These are phyloP conservation scores for Penicillium sp. DNA, from an alignment of 2,329 filamentous ascomycete genomes.

Conservation along the genomic window DNA sequence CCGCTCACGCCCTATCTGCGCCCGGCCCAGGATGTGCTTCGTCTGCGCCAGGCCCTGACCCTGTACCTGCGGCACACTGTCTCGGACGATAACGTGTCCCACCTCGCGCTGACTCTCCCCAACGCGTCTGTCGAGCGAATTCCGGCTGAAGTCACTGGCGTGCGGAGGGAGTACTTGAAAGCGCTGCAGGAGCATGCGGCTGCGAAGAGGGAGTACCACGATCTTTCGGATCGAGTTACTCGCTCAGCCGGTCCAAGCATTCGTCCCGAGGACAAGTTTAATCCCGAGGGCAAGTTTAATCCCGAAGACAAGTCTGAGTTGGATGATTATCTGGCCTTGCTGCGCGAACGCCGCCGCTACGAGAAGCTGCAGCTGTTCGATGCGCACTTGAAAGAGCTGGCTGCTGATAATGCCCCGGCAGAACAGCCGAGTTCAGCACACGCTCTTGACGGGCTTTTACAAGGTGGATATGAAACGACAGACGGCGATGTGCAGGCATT, in stretches of 20 bases:
- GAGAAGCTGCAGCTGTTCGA: conserved; percentile 46
- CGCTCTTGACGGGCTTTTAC: conserved; percentile 16
- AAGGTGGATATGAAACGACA: conserved; percentile 5
- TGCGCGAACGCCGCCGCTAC: conserved; percentile 44
- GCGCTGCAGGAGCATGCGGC: conserved; percentile 41
- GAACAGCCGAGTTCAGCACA: conserved; percentile 8
- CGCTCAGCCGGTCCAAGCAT: no score
- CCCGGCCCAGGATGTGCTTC: conserved; percentile 34
- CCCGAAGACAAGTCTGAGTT: no score
- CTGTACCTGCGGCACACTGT: conserved; percentile 33
- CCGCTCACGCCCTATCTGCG: conserved; percentile 38
- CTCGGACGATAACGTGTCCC: conserved; percentile 29
- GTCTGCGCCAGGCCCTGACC: conserved; percentile 38
- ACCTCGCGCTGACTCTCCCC: conserved; percentile 34
- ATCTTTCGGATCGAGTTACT: conserved; percentile 29
- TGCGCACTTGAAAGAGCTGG: conserved; percentile 41
- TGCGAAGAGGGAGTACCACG: conserved; percentile 37
- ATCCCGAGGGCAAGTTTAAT: no score
- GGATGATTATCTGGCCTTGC: conserved; percentile 41
- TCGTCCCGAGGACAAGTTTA: no score
- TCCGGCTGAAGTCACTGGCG: conserved; percentile 38
- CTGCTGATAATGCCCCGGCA: conserved; percentile 13
- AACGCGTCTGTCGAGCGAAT: conserved; percentile 33
- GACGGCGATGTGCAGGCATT: conserved; percentile 27
- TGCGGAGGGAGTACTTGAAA: conserved; percentile 43